A percentile compares a stretch with the other conserved stretches of the same genome.
These are phyloP conservation scores for Aspergillus novofumigatus DNA, from an alignment of 2,329 filamentous ascomycete species.

Conservation along the genomic window DNA sequence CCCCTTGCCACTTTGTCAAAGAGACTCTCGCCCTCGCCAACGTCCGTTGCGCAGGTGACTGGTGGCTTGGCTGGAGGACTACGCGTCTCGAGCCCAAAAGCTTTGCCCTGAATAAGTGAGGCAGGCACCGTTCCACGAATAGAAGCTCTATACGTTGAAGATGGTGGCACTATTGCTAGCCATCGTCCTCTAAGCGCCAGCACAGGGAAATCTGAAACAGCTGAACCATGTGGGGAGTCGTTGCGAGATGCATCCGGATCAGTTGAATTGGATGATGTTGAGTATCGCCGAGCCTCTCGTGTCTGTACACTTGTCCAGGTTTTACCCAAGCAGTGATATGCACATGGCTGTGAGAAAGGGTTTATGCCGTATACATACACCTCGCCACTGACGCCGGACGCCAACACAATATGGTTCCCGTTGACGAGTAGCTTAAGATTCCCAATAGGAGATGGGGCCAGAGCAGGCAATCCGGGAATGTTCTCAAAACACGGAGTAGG, in stretches of 20 bases:
- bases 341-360: conserved; percentile 14
- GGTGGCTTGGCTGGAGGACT: conserved; percentile 40
- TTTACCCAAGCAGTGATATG: conserved; percentile 73
- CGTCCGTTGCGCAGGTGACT: conserved; percentile 43
- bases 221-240: conserved; percentile 30
- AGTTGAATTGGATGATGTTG: conserved; percentile 43
- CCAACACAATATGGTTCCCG: conserved; percentile 65
- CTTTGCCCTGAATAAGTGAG: conserved; percentile 30
- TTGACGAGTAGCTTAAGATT: conserved; percentile 71
- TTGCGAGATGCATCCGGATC: conserved; percentile 41
- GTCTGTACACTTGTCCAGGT: conserved; percentile 82
- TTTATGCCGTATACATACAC: conserved; percentile 67
- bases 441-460: conserved; percentile 66
- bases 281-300: conserved; percentile 40
- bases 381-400: conserved; percentile 81
- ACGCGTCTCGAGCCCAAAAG: conserved; percentile 40
- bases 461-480: conserved; percentile 58
- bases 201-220: conserved; percentile 34
- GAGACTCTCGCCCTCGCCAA: conserved; percentile 45
- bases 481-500: conserved; percentile 56
- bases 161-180: conserved; percentile 44
- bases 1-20: conserved; percentile 46
- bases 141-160: conserved; percentile 34
- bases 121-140: conserved; percentile 40
- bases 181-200: conserved; percentile 44